Base-by-base conservation (phyloP, 169 alveolate species). In the Plasmodium gonderi region DNA sequence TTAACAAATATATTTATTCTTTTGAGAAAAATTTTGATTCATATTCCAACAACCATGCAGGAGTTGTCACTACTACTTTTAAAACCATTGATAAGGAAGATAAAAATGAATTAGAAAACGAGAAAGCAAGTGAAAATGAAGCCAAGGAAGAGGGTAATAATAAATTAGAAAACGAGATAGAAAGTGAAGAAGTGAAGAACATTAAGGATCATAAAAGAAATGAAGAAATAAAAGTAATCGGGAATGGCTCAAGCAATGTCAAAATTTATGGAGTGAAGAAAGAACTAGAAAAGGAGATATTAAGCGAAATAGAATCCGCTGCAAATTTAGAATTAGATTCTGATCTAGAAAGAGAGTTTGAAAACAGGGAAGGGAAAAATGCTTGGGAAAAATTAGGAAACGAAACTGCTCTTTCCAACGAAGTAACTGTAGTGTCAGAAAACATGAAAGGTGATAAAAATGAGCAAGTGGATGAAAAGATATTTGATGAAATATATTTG, bases 1-100 rank as follows among this genome's bases (percentile, higher is more conserved):
- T 87, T 29, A 76, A 87, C 45, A 75, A 87, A 45, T 87, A 87
- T 87, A 54, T 87, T 20, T 87, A 76, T 45, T 51, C 93, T 17
- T 87, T 87, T 65, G 72, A 75, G 49, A 75, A 87, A 78, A 87
- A 87, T 33, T 83, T 69, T 40, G 83, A 68, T 26, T 17, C 54
- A 12, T 47, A 49, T 26, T 4, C 14, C 9, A 64, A 17, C 23
- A 49, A 79, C 42, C n/a, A 26, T 17, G 75, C 20, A 29, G 20
- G 9, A 6, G 6, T 11, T 3, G 38, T 45, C 60, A 45, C n/a
- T 33, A 9, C 20, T 40, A 12, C 36, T 5, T 23, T 60, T 20
- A 60, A 60, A 9, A 7, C n/a, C 72, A 36, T 36, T 0, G 33
- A 20, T 5, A 29, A 11, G 9, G 76, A 23, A 51, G 36, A 31